phyloP scores from a whole-genome alignment of 192 early-diverging fungal genomes.

The Allomyces arbusculus region DNA sequence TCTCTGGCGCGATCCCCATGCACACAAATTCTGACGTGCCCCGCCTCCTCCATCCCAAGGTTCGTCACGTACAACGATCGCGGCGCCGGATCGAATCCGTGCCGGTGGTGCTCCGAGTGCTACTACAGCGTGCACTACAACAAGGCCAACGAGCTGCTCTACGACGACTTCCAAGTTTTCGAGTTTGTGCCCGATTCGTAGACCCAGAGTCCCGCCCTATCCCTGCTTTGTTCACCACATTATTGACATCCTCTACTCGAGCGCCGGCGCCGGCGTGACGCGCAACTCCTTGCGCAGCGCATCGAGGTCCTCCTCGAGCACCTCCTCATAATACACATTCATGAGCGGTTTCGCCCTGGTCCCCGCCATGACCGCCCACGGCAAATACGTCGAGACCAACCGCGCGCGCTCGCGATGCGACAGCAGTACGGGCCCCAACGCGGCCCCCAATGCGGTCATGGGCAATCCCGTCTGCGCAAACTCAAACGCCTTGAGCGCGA shows the following conservation, averaged over 20 bases:
- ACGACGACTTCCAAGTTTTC: slow-evolving; percentile 22
- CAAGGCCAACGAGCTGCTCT: slow-evolving; percentile 18
- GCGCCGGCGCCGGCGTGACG: slow-evolving; percentile 25
- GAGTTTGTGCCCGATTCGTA: slow-evolving; percentile 1
- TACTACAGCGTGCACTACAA: slow-evolving; percentile 10
- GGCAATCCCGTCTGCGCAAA: slow-evolving; percentile 78
- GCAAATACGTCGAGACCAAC: slow-evolving; percentile 52
- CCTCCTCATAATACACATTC: slow-evolving; percentile 78
- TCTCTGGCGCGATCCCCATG: too few species aligned
- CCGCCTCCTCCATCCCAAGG: too few species aligned
- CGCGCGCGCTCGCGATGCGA: slow-evolving; percentile 28
- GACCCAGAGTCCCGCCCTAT: not conserved
- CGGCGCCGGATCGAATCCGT: slow-evolving; percentile 41
- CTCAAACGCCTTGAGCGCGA: slow-evolving; percentile 91
- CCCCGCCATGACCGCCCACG: slow-evolving; percentile 83
- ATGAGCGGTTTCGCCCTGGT: slow-evolving; percentile 50
- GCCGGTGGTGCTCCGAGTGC: slow-evolving; percentile 50
- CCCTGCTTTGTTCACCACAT: not conserved
- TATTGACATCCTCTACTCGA: too few species aligned
- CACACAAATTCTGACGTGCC: too few species aligned
- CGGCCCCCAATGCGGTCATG: slow-evolving; percentile 58
- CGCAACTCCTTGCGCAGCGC: slow-evolving; percentile 56
- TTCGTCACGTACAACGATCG: slow-evolving; percentile 44
- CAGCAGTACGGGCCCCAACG: slow-evolving; percentile 61
- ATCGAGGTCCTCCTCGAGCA: slow-evolving; percentile 41